Percentiles rank a stretch among this genome's conserved stretches.
phyloP scores from a whole-genome alignment of 2,329 filamentous ascomycete species.

The Colletotrichum chrysophilum region DNA sequence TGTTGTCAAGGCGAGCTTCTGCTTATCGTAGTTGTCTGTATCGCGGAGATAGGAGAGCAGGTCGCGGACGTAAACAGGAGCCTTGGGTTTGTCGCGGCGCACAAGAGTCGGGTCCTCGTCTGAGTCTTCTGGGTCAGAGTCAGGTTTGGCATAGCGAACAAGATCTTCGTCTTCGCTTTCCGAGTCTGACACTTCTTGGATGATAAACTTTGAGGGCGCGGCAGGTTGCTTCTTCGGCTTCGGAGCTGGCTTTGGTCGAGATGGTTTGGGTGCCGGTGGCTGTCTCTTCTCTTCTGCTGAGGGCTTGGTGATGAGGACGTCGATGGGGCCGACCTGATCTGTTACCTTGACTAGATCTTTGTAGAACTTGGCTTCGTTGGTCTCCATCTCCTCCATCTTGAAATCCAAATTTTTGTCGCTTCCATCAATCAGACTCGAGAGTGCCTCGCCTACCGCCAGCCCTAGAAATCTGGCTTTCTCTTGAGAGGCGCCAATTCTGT shows the following conservation, averaged over 20 bases:
- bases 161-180: constrained; percentile 72
- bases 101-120: constrained; percentile 92
- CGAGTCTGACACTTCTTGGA: constrained; percentile 69
- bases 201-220: constrained; percentile 52
- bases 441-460: constrained; percentile 82
- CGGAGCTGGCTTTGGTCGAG: constrained; percentile 22
- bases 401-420: constrained; percentile 80
- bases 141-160: constrained; percentile 81
- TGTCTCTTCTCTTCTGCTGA: constrained; percentile 20
- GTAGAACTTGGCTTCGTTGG: constrained; percentile 77
- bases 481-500: constrained; percentile 80
- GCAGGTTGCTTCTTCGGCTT: constrained; percentile 31
- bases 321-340: constrained; percentile 67
- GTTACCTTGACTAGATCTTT: constrained; percentile 66
- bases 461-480: constrained; percentile 80
- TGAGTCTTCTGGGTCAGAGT: constrained; percentile 87
- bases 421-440: constrained; percentile 69
- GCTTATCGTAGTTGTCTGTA: constrained; percentile 82
- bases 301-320: constrained; percentile 46
- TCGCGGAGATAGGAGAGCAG: constrained; percentile 81
- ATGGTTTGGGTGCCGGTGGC: background rate
- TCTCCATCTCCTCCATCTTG: constrained; percentile 78
- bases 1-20: constrained; percentile 78
- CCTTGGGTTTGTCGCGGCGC: constrained; percentile 79
- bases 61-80: constrained; percentile 91